These are phyloP conservation scores for Chlorella sp. DNA, from an alignment of 139 green algal species.

Conservation along the genomic window DNA sequence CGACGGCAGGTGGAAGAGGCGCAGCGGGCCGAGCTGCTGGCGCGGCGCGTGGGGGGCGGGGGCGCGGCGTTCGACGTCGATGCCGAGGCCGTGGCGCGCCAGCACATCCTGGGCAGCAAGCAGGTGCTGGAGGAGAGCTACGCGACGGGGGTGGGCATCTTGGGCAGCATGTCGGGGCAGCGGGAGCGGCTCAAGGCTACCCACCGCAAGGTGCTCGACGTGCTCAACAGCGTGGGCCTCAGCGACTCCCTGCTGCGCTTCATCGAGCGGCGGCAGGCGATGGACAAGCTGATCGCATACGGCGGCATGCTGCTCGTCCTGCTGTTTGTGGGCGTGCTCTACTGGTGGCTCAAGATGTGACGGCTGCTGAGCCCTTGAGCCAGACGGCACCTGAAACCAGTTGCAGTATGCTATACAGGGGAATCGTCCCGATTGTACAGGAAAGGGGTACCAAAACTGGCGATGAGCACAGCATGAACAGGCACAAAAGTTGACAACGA, in stretches of 20 bases:
- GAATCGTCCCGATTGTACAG: no score
- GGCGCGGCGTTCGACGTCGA: slow-evolving; percentile 46
- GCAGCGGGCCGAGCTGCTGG: slow-evolving; percentile 78
- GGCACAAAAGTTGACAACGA: no score
- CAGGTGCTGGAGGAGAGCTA: slow-evolving; percentile 79
- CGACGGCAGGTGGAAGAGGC: slow-evolving; percentile 46
- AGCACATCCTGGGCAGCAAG: slow-evolving; percentile 61
- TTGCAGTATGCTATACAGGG: no score
- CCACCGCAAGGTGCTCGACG: slow-evolving; percentile 82
- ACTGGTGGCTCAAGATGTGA: slow-evolving; percentile 33
- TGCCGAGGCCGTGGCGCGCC: slow-evolving; percentile 51
- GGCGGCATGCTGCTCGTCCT: slow-evolving; percentile 77
- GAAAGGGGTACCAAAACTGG: no score
- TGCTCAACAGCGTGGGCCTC: slow-evolving; percentile 85
- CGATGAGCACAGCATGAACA: no score
- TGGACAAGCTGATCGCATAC: slow-evolving; percentile 82
- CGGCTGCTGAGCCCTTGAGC: no score
- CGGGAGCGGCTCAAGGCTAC: slow-evolving; percentile 84
- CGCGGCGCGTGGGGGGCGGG: slow-evolving; percentile 32
- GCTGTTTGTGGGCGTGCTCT: slow-evolving; percentile 23
- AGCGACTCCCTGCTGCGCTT: slow-evolving; percentile 79
- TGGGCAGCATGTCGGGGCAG: slow-evolving; percentile 75
- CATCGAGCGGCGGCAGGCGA: slow-evolving; percentile 76
- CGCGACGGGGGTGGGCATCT: slow-evolving; percentile 68
- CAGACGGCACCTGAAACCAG: no score